These are phyloP conservation scores for Cyberlindnera americana DNA, from an alignment of 805 yeast species.

Conservation along the genomic window DNA sequence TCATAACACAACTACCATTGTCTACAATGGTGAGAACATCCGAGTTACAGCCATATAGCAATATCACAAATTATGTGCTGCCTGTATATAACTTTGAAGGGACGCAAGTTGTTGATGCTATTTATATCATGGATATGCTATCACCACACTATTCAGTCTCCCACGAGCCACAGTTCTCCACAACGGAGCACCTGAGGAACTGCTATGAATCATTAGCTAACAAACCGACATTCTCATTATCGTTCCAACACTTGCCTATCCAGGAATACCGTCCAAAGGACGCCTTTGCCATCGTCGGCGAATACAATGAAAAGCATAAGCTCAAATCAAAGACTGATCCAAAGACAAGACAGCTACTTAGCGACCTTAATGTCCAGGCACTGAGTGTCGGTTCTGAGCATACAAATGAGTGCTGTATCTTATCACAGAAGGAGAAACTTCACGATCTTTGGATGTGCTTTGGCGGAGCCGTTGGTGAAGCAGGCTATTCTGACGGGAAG, in stretches of 20 bases:
- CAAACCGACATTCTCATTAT: conserved; percentile 42
- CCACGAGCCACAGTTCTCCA: conserved; percentile 15
- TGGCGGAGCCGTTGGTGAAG: conserved; percentile 66
- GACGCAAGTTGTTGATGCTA: conserved; percentile 30
- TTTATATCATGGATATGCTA: conserved; percentile 56
- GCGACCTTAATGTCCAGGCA: conserved; percentile 45
- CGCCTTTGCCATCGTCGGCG: conserved; percentile 37
- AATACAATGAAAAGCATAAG: conserved; percentile 36
- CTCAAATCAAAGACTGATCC: conserved; percentile 33
- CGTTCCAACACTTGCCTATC: conserved; percentile 65
- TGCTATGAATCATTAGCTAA: conserved; percentile 22
- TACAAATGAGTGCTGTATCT: conserved; percentile 61
- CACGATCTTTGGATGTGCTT: conserved; percentile 57
- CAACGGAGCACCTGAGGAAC: conserved; percentile 32
- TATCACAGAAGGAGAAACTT: conserved; percentile 23
- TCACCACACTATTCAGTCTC: conserved; percentile 31
- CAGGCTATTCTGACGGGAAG: conserved; percentile 55
- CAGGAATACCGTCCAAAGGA: conserved; percentile 49
- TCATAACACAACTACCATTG: conserved; percentile 46
- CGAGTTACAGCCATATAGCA: conserved; percentile 31
- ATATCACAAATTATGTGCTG: conserved; percentile 45
- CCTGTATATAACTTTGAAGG: conserved; percentile 33
- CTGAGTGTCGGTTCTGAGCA: conserved; percentile 69
- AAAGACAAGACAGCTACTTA: conserved; percentile 42
- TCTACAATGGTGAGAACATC: conserved; percentile 31